Percentiles rank a stretch among this genome's conserved stretches.
Conservation (phyloP, 2,329 filamentous ascomycete species). For the Pleochaeta shiraiana region DNA sequence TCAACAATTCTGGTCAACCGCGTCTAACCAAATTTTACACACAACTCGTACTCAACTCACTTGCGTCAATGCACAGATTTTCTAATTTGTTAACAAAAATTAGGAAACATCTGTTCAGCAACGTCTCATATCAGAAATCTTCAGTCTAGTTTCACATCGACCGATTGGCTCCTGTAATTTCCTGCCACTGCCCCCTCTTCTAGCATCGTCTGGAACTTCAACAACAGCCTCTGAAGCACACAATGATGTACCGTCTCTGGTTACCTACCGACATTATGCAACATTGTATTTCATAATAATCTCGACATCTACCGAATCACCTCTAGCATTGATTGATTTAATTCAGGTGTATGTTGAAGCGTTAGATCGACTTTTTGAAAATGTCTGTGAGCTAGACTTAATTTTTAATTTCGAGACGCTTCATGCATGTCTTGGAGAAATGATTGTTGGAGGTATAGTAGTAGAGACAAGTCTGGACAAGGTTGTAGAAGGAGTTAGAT, state of each 20-base stretch:
- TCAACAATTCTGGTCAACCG: slow-evolving; percentile 95
- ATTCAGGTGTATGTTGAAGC: slow-evolving; percentile 98
- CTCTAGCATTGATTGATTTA: slow-evolving; percentile 81
- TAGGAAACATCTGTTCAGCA: slow-evolving; percentile 97
- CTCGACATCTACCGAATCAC: slow-evolving; percentile 86
- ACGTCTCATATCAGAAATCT: slow-evolving; percentile 91
- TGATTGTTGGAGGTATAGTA: slow-evolving; percentile 89
- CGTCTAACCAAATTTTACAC: slow-evolving; percentile 98
- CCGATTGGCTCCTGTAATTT: slow-evolving; percentile 93
- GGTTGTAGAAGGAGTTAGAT: slow-evolving; percentile 66
- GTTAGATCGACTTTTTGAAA: slow-evolving; percentile 86
- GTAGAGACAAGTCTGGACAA: slow-evolving; percentile 78
- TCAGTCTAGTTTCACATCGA: slow-evolving; percentile 81
- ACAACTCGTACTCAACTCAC: slow-evolving; percentile 52
- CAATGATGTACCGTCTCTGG: slow-evolving; percentile 81
- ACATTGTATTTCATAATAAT: slow-evolving; percentile 99
- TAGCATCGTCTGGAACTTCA: slow-evolving; percentile 43
- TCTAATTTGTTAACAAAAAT: slow-evolving; percentile 8
- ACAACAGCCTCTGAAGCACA: slow-evolving; percentile 33
- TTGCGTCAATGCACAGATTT: no score
- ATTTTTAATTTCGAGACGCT: slow-evolving; percentile 99
- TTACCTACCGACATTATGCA: slow-evolving; percentile 95
- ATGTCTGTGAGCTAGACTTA: slow-evolving; percentile 89
- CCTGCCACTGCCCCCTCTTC: slow-evolving; percentile 52
- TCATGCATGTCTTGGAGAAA: slow-evolving; percentile 75